These are phyloP conservation scores for Hordeum vulgare DNA, from an alignment of 176 grass and related monocot species.

Conservation along the genomic window MorexV3_pseudomolecules_assembly NC_058518.1:6869837-6870336, in stretches of 20 bases:
- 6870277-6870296: constrained; percentile 65
- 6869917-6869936: background rate
- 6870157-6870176: background rate
- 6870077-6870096: background rate
- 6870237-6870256: constrained; percentile 69
- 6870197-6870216: background rate
- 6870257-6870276: constrained; percentile 49
- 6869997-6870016: constrained; percentile 65
- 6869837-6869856: constrained; percentile 62
- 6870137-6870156: background rate
- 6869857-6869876: constrained; percentile 58
- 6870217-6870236: background rate
- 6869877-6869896: constrained; percentile 21
- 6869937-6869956: constrained; percentile 29
- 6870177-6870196: background rate
- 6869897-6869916: constrained; percentile 11
- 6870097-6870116: background rate
- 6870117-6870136: background rate
- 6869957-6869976: constrained; percentile 41
- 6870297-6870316: constrained; percentile 66
- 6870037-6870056: background rate
- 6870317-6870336: constrained; percentile 63
- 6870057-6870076: background rate
- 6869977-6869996: constrained; percentile 78
- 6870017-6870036: constrained; percentile 57